phyloP scores from a whole-genome alignment of 2,329 filamentous ascomycete species.

The Bipolaris oryzae region DNA sequence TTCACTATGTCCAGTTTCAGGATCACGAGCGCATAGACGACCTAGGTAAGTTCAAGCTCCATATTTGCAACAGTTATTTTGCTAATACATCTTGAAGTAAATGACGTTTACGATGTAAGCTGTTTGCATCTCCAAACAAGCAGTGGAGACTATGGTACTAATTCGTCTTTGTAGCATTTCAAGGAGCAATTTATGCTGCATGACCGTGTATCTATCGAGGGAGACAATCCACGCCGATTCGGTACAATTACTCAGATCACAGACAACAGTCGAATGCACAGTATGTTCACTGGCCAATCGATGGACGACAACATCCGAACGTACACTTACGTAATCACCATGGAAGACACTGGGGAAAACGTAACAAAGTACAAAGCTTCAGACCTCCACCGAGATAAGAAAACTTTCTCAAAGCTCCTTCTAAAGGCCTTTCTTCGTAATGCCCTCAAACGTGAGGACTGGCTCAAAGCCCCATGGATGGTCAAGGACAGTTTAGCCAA shows the following conservation, averaged over 20 bases:
- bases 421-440: constrained; percentile 94
- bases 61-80: constrained; percentile 40
- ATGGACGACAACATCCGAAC: constrained; percentile 40
- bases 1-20: constrained; percentile 89
- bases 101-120: constrained; percentile 18
- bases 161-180: constrained; percentile 35
- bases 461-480: constrained; percentile 96
- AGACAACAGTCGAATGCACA: constrained; percentile 39
- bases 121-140: background rate
- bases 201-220: constrained; percentile 44
- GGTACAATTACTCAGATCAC: constrained; percentile 41
- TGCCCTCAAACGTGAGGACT: constrained; percentile 87
- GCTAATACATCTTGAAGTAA: constrained; percentile 22
- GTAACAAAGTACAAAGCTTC: constrained; percentile 56
- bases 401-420: constrained; percentile 92
- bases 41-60: constrained; percentile 57
- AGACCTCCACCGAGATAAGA: constrained; percentile 84
- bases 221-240: constrained; percentile 35
- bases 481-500: constrained; percentile 86
- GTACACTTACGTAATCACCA: constrained; percentile 40
- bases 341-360: constrained; percentile 41
- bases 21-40: constrained; percentile 82
- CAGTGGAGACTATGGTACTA: constrained; percentile 3
- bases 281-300: constrained; percentile 33
- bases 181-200: constrained; percentile 42